Base-by-base conservation (phyloP, 768 basidiomycete species). In the Pilatotrama ljubarskyi region DNA sequence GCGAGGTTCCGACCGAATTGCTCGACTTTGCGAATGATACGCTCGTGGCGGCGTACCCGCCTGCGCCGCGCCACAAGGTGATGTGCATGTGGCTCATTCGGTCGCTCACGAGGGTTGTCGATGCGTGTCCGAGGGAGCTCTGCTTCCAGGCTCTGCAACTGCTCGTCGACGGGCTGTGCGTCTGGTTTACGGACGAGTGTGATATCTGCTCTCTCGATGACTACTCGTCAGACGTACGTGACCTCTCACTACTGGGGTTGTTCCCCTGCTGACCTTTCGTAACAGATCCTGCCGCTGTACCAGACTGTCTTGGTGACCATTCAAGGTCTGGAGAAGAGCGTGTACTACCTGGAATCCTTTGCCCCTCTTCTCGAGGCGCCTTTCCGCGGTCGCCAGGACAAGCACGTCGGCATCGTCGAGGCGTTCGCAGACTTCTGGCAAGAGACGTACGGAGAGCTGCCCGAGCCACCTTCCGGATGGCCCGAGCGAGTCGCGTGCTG, bases 381-480 rank as follows among this genome's bases (percentile, higher is more conserved):
- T 24, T 87, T 93, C 64, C 63, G 66, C 29, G 80, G 84, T 15
- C 78, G 84, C 5, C 55, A 68, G 7, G 78, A 81, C 50, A 84
- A 82, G 54, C 78, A 81, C 3, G 65, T 64, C 0, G 68, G 75
- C 2, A 75, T 80, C 3, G 69, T 71, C 13, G 80, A 83, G 6
- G 77, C 84, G 2, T 90, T 92, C 66, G 69, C 69, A 7, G 82
- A 82, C 29, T 87, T 87, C 68, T 91, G 90, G 90, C 69, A 76
- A 15, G 64, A 74, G 1, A 76, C 77, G 2, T 89, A 78, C 61
- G 75, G 75, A 11, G 52, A 70, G 1, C 36, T 76, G 22, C 62
- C 74, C 3, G 71, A 75, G 22, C 85, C 87, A 0, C 60, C 68
- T 14, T 68, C 66, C 2, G 84, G 82, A 5, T 91, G 87, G 87